These are phyloP conservation scores for Cyphellophora europaea DNA, from an alignment of 2,329 filamentous ascomycete genomes.

Conservation along the genomic window DNA sequence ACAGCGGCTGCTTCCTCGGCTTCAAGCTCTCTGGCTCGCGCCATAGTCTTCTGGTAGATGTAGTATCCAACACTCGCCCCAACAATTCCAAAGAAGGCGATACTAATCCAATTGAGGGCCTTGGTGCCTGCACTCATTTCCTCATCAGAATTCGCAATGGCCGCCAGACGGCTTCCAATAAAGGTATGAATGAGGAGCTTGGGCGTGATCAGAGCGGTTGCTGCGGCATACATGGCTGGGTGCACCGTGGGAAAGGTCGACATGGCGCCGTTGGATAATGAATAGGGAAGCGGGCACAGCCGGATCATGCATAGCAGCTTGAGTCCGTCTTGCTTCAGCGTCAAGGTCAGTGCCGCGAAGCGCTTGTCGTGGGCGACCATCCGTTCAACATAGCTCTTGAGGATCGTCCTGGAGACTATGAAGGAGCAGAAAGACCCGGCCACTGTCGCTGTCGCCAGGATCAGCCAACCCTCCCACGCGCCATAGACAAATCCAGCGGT, in stretches of 20 bases:
- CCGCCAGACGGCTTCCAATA: conserved; percentile 73
- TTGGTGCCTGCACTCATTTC: conserved; percentile 74
- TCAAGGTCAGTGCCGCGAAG: conserved; percentile 80
- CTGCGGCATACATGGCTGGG: conserved; percentile 64
- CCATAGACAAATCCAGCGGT: conserved; percentile 64
- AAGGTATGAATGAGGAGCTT: conserved; percentile 90
- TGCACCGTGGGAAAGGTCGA: conserved; percentile 86
- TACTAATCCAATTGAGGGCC: conserved; percentile 73
- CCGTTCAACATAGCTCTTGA: conserved; percentile 68
- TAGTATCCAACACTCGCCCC: conserved; percentile 70
- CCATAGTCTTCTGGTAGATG: conserved; percentile 62
- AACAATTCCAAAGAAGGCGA: conserved; percentile 59
- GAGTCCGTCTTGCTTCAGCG: conserved; percentile 81
- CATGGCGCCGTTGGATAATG: conserved; percentile 85
- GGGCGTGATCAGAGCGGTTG: conserved; percentile 72
- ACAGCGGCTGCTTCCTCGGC: conserved; percentile 34
- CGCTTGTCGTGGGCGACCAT: conserved; percentile 75
- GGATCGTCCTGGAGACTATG: conserved; percentile 65
- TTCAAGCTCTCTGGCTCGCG: conserved; percentile 39
- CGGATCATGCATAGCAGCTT: conserved; percentile 85
- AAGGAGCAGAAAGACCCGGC: conserved; percentile 72
- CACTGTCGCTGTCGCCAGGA: conserved; percentile 70
- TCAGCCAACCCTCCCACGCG: conserved; percentile 67
- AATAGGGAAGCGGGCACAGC: conserved; percentile 86
- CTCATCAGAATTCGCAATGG: conserved; percentile 72